phyloP scores from a whole-genome alignment of 192 early-diverging fungal species.

The Entomortierella parvispora region DNA sequence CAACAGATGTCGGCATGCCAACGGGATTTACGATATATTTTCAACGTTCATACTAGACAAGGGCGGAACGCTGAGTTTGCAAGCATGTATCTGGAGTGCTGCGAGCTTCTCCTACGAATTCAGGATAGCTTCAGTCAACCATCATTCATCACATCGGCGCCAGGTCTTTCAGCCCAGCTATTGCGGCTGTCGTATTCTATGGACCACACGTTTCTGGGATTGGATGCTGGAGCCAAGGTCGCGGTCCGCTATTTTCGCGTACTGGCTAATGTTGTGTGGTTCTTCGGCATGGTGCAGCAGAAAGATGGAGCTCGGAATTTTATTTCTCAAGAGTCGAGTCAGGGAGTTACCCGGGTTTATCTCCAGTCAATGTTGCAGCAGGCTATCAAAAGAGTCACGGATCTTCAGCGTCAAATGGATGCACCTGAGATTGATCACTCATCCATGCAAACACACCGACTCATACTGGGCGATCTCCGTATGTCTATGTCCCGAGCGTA shows the following conservation, averaged over 20 bases:
- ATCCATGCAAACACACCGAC: conserved; percentile 18
- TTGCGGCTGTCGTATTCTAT: conserved; percentile 58
- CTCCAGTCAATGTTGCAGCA: conserved; percentile 53
- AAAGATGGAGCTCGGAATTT: neutral
- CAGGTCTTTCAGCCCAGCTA: conserved; percentile 49
- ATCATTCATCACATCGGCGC: conserved; percentile 49
- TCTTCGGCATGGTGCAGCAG: conserved; percentile 60
- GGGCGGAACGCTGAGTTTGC: conserved; percentile 58
- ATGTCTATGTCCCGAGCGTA: conserved; percentile 43
- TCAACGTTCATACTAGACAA: conserved; percentile 41
- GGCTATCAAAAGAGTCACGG: conserved; percentile 49
- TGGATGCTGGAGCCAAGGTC: conserved; percentile 49
- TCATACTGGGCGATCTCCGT: conserved; percentile 44
- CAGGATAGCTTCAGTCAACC: conserved; percentile 50
- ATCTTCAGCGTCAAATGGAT: conserved; percentile 49
- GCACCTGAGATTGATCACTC: conserved; percentile 18
- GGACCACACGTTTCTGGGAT: conserved; percentile 61
- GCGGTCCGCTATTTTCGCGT: conserved; percentile 59
- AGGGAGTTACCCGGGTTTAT: conserved; percentile 33
- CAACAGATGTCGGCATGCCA: conserved; percentile 34
- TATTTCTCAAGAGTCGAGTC: neutral
- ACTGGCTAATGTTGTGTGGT: conserved; percentile 62
- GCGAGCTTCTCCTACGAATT: conserved; percentile 44
- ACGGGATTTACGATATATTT: conserved; percentile 58
- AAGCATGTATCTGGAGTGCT: conserved; percentile 62